These are phyloP conservation scores for Epichloe sibirici DNA, from an alignment of 2,329 filamentous ascomycete genomes.

Conservation along the genomic window DNA sequence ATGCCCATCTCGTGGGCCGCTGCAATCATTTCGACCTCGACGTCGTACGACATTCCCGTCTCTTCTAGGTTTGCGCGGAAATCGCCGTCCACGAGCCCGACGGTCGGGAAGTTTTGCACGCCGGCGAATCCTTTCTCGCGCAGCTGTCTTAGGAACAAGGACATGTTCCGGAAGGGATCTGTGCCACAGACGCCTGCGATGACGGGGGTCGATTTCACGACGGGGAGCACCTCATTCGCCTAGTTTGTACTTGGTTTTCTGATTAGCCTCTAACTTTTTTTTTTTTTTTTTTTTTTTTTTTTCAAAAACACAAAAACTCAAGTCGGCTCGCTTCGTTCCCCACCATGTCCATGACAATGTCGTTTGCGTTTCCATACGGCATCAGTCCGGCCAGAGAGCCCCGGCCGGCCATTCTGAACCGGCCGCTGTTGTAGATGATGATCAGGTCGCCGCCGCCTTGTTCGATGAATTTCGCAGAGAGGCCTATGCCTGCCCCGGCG, in stretches of 20 bases:
- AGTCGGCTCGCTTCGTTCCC: constrained; percentile 1
- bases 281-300: not conserved
- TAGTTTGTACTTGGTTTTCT: constrained; percentile 11
- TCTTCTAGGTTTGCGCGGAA: constrained; percentile 59
- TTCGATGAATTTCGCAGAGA: constrained; percentile 60
- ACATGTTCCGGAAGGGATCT: constrained; percentile 55
- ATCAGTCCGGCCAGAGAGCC: constrained; percentile 58
- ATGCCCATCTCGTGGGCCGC: constrained; percentile 47
- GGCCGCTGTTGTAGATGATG: constrained; percentile 60
- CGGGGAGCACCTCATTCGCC: constrained; percentile 53
- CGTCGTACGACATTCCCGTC: constrained; percentile 56
- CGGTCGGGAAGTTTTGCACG: constrained; percentile 63
- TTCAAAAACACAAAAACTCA: not conserved
- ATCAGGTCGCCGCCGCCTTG: constrained; percentile 56
- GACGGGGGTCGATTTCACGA: constrained; percentile 52
- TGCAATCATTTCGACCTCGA: constrained; percentile 55
- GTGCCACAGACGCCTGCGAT: constrained; percentile 60
- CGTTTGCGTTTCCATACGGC: constrained; percentile 60
- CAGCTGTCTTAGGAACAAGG: constrained; percentile 46
- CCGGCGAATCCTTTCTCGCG: constrained; percentile 53
- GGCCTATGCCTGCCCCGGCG: constrained; percentile 57
- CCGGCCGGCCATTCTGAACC: constrained; percentile 60
- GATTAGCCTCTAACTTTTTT: not conserved
- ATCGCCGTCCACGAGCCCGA: constrained; percentile 56
- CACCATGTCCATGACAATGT: constrained; percentile 58